Conservation (phyloP, 2,329 filamentous ascomycete species). For the Phoma herbarum region DNA sequence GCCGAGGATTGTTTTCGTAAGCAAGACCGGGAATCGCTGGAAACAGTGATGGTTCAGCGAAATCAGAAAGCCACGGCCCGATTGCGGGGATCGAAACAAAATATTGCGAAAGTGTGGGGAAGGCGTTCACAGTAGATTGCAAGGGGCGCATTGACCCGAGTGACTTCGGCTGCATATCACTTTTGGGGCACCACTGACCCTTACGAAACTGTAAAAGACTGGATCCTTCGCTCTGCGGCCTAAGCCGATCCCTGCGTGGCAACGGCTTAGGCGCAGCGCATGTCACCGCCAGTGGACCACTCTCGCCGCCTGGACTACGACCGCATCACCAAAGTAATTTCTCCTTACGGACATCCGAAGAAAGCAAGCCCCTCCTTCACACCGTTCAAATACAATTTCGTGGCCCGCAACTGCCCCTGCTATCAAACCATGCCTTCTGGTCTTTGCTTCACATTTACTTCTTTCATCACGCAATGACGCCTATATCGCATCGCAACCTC, state of each 20-base stretch:
- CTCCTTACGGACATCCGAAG: conserved; percentile 48
- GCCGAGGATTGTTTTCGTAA: not conserved
- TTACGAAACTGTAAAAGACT: conserved; percentile 7
- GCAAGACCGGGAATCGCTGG: not conserved
- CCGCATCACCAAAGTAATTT: conserved; percentile 38
- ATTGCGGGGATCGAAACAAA: conserved; percentile 19
- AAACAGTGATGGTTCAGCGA: not conserved
- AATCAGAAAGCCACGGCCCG: conserved; percentile 11
- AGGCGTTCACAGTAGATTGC: conserved; percentile 24
- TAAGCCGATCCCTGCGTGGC: conserved; percentile 47
- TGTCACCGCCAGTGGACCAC: conserved; percentile 13
- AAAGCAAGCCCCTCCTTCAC: conserved; percentile 33
- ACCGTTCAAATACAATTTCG: conserved; percentile 47
- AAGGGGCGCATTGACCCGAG: conserved; percentile 22
- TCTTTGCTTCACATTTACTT: conserved; percentile 40
- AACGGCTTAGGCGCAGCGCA: conserved; percentile 39
- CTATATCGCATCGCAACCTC: conserved; percentile 32
- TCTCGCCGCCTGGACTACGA: conserved; percentile 14
- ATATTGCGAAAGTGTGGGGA: conserved; percentile 20
- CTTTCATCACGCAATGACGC: conserved; percentile 47
- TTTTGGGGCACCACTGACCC: conserved; percentile 5
- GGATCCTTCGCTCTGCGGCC: conserved; percentile 42
- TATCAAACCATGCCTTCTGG: conserved; percentile 45
- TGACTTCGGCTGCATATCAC: conserved; percentile 11
- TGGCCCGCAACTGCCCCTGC: conserved; percentile 40